Evolutionary conservation across 225 moss, liverwort and hornwort species (phyloP), one percentile per base, ranked within the genome.

Genomic region (Asterella californica): DNA sequence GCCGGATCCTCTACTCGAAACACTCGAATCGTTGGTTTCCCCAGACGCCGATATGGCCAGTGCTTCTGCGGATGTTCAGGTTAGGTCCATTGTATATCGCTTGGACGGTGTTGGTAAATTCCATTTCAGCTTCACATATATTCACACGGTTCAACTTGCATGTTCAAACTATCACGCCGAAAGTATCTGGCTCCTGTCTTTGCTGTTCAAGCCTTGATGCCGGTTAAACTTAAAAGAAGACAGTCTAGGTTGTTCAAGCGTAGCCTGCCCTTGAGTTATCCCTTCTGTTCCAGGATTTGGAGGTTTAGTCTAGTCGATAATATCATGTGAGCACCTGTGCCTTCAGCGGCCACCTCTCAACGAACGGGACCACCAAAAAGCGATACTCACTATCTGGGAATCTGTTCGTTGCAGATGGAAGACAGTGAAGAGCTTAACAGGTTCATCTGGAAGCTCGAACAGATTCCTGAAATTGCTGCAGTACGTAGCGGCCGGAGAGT

Each of bases 1-100:
- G 93, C 80, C 61, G 48, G 93, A 93, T 74, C 93, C 93, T 0
- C 62, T 93, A 71, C 85, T 85, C 30, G 93, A 93, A 79, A 93
- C 93, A 49, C 83, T 93, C 9, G 93, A 93, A 81, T 91, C 93
- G 49, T 84, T 93, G 55, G 80, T 86, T 46, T 82, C 80, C 29
- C 49, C 53, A 25, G 74, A 79, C 7, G 50, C 29, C 19, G 50
- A 49, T 2, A 17, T 59, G 59, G 19, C 24, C 75, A 34, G 37
- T 33, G 21, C 22, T 76, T 9, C 75, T 59, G 33, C 59, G 36
- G 59, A 36, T 38, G 38, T 37, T 50, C 71, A 71, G 22, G 21
- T 36, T 57, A 62, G 71, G 45, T 54, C 65, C 30, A 52, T 49
- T 63, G 77, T 77, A 77, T 8, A 36, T 15, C 22, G 5, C 42